Conservation (phyloP, 1,139 yeast species). For the Geotrichum candidum region DNA sequence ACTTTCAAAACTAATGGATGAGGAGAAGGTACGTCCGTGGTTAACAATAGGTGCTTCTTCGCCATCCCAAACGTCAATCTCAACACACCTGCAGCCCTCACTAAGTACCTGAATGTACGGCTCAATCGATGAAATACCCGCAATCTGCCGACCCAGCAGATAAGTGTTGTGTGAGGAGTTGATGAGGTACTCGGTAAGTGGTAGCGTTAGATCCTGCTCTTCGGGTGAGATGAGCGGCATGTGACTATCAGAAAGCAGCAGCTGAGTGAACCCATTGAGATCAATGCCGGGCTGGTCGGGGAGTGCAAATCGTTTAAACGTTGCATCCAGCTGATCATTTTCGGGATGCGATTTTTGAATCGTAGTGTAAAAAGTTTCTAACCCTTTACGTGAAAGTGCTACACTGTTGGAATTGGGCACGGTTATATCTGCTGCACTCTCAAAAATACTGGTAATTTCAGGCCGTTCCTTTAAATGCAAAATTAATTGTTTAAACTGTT, state of each 20-base stretch:
- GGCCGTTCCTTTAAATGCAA: background rate
- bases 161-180: constrained; percentile 96
- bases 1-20: constrained; percentile 59
- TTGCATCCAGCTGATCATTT: background rate
- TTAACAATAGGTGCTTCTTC: constrained; percentile 75
- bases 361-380: constrained; percentile 43
- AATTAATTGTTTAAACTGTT: background rate
- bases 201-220: constrained; percentile 51
- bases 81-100: constrained; percentile 88
- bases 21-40: constrained; percentile 81
- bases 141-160: constrained; percentile 78
- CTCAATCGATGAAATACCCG: constrained; percentile 80
- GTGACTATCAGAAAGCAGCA: constrained; percentile 46
- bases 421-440: constrained; percentile 20
- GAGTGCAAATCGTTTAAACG: constrained; percentile 8
- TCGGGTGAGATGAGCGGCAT: constrained; percentile 33
- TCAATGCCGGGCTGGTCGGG: constrained; percentile 8
- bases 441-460: constrained; percentile 34
- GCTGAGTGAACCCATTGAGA: constrained; percentile 44
- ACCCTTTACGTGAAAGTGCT: constrained; percentile 36
- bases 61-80: constrained; percentile 95
- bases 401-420: constrained; percentile 14
- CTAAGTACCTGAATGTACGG: constrained; percentile 86
- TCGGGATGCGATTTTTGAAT: constrained; percentile 40
- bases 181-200: constrained; percentile 78